A percentile compares a stretch with the other conserved stretches of the same genome.
Evolutionary conservation across 306 rosid genomes (phyloP).

Genomic region (Lathyrus aphaca): DNA sequence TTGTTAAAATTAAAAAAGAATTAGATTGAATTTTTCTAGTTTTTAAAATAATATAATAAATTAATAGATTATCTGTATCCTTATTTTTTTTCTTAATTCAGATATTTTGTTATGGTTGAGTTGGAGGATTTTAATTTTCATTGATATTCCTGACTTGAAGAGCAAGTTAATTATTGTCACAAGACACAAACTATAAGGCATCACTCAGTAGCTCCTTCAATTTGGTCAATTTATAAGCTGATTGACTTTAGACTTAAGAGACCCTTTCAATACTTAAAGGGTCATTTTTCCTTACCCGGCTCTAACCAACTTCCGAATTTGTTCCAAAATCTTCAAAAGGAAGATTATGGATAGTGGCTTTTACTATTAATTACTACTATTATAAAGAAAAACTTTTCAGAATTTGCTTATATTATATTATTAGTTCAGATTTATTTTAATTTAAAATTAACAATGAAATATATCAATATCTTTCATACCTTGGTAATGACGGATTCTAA

Average conservation of each 20-base stretch:
- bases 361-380: not conserved
- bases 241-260: not conserved
- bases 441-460: not conserved
- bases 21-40: too few relatives aligned
- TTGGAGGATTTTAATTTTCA: not conserved
- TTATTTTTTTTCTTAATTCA: too few relatives aligned
- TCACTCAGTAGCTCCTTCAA: not conserved
- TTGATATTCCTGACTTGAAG: not conserved
- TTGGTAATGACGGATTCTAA: not conserved
- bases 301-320: not conserved
- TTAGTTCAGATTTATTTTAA: too few relatives aligned
- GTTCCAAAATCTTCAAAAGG: constrained; percentile 8
- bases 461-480: not conserved
- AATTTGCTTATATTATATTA: not conserved
- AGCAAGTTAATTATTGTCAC: not conserved
- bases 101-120: not conserved
- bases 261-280: constrained; percentile 15
- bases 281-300: constrained; percentile 17
- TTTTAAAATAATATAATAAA: too few relatives aligned
- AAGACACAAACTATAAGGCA: too few relatives aligned
- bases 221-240: not conserved
- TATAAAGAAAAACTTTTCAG: not conserved
- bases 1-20: too few relatives aligned
- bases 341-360: not conserved
- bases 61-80: too few relatives aligned